A percentile compares a stretch with the other conserved stretches of the same genome.
phyloP scores from a whole-genome alignment of 306 rosid species.

The Elaeagnus macrophylla region DNA sequence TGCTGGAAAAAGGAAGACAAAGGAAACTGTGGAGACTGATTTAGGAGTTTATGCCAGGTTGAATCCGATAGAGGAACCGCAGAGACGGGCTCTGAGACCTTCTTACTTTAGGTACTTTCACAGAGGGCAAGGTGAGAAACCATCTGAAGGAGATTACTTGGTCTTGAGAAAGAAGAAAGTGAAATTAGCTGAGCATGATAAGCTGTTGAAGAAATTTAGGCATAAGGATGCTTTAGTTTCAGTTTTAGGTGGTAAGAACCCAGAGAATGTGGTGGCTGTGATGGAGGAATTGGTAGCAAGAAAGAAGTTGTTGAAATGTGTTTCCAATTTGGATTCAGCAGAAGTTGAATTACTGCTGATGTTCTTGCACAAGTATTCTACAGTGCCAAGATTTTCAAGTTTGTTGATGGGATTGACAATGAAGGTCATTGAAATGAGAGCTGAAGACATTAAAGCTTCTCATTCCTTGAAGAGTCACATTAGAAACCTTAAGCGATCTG shows the following conservation, averaged over 20 bases:
- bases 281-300: slow-evolving; percentile 87
- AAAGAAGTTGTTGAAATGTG: slow-evolving; percentile 57
- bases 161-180: slow-evolving; percentile 43
- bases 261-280: slow-evolving; percentile 66
- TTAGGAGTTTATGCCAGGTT: slow-evolving; percentile 29
- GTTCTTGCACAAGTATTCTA: slow-evolving; percentile 58
- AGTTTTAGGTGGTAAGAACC: slow-evolving; percentile 51
- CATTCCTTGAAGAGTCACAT: slow-evolving; percentile 34
- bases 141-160: slow-evolving; percentile 55
- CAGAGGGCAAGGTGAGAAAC: slow-evolving; percentile 82
- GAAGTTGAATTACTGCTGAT: slow-evolving; percentile 50
- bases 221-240: slow-evolving; percentile 73
- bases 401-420: slow-evolving; percentile 60
- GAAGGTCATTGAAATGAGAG: slow-evolving; percentile 67
- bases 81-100: slow-evolving; percentile 41
- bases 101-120: slow-evolving; percentile 56
- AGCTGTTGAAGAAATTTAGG: slow-evolving; percentile 72
- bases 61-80: slow-evolving; percentile 22
- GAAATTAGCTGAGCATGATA: slow-evolving; percentile 61
- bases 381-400: slow-evolving; percentile 44
- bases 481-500: slow-evolving; percentile 62
- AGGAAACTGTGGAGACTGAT: slow-evolving; percentile 29
- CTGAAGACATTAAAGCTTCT: slow-evolving; percentile 50
- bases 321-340: slow-evolving; percentile 45
- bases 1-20: slow-evolving; percentile 58